Conservation (phyloP, 1,284 basidiomycete species). For the Cutaneotrichosporon sp. region DNA sequence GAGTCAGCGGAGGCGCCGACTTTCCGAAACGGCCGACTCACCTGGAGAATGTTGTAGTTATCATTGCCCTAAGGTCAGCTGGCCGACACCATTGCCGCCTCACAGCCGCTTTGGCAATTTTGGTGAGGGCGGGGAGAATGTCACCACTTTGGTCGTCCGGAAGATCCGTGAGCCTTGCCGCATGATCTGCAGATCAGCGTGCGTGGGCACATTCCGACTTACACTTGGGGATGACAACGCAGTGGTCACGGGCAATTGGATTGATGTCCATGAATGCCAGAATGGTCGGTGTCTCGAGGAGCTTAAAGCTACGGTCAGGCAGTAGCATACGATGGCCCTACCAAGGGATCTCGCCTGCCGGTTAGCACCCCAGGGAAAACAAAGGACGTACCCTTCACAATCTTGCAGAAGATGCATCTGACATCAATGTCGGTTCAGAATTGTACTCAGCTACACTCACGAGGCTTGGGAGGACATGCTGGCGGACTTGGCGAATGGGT, state of each 20-base stretch:
- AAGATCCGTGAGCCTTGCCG: constrained; percentile 69
- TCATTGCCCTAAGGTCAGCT: constrained; percentile 44
- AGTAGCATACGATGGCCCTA: too few relatives aligned
- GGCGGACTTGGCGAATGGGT: too few relatives aligned
- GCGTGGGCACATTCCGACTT: too few relatives aligned
- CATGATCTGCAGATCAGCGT: too few relatives aligned
- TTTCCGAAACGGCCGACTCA: constrained; percentile 23
- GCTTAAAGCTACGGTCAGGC: too few relatives aligned
- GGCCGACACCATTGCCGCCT: too few relatives aligned
- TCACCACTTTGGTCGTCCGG: constrained; percentile 77
- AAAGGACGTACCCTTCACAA: constrained; percentile 63
- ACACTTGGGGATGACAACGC: constrained; percentile 85
- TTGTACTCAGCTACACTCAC: too few relatives aligned
- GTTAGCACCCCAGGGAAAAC: neutral
- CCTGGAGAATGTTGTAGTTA: constrained; percentile 83
- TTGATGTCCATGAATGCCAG: constrained; percentile 84
- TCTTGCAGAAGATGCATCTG: constrained; percentile 91
- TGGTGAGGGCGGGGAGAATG: constrained; percentile 72
- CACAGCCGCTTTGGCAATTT: constrained; percentile 62
- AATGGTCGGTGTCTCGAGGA: constrained; percentile 68
- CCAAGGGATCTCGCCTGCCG: constrained; percentile 55
- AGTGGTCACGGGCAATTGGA: constrained; percentile 72
- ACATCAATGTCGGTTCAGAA: too few relatives aligned
- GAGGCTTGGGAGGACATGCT: too few relatives aligned
- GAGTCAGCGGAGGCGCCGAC: neutral